Percentiles rank a stretch among this genome's conserved stretches.
phyloP scores from a whole-genome alignment of 1,284 basidiomycete genomes.

The Macrocystidia cucumis region DNA sequence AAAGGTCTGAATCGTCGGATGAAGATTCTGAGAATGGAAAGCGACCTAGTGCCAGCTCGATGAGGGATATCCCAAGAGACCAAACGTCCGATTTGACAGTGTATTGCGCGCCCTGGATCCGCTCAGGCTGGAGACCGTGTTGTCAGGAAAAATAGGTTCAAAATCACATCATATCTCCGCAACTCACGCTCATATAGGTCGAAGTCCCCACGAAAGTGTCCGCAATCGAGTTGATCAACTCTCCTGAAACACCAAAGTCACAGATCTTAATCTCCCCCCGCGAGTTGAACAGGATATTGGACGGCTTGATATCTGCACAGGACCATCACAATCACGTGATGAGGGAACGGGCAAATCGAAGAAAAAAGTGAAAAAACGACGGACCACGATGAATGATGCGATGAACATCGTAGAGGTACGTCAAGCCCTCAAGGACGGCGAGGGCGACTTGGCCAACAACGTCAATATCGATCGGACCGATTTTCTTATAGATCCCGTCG shows the following conservation, averaged over 20 bases:
- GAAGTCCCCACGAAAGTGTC: constrained; percentile 99
- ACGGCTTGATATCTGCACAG: constrained; percentile 90
- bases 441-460: constrained; percentile 89
- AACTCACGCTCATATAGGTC: constrained; percentile 96
- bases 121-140: constrained; percentile 82
- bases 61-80: constrained; percentile 93
- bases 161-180: not conserved
- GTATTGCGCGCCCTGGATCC: constrained; percentile 97
- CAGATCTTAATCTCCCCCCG: constrained; percentile 96
- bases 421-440: constrained; percentile 89
- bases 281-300: constrained; percentile 94
- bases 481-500: constrained; percentile 92
- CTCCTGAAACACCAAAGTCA: constrained; percentile 98
- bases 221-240: constrained; percentile 97
- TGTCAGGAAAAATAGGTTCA: not conserved
- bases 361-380: constrained; percentile 18
- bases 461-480: constrained; percentile 84
- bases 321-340: not conserved
- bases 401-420: constrained; percentile 98
- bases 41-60: constrained; percentile 90
- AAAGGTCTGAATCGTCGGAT: constrained; percentile 59
- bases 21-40: constrained; percentile 82
- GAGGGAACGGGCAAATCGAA: constrained; percentile 3
- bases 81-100: constrained; percentile 97
- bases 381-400: constrained; percentile 98